Evolutionary conservation across 495 filamentous ascomycete species (phyloP).

Genomic region (Penicillium psychrofluorescens): DNA sequence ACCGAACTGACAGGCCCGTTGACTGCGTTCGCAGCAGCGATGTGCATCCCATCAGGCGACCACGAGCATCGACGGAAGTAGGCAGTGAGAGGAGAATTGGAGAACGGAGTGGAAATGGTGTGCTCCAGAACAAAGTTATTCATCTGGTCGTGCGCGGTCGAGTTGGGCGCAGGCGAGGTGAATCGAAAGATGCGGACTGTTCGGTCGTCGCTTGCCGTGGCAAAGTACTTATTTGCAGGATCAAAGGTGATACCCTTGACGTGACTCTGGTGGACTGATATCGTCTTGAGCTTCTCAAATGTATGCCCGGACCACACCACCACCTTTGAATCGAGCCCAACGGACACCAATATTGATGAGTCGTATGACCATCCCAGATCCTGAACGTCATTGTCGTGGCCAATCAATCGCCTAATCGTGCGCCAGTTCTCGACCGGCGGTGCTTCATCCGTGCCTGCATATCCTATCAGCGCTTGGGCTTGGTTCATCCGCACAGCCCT

Average conservation of each 20-base stretch:
- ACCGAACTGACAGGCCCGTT: slow-evolving; percentile 97
- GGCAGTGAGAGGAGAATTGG: slow-evolving; percentile 82
- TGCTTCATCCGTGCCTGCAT: slow-evolving; percentile 74
- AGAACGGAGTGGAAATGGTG: slow-evolving; percentile 77
- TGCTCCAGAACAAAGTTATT: slow-evolving; percentile 92
- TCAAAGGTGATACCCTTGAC: slow-evolving; percentile 99
- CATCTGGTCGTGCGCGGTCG: slow-evolving; percentile 85
- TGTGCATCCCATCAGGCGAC: slow-evolving; percentile 95
- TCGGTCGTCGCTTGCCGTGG: slow-evolving; percentile 92
- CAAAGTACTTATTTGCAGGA: slow-evolving; percentile 98
- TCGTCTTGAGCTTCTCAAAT: slow-evolving; percentile 93
- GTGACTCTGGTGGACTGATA: slow-evolving; percentile 87
- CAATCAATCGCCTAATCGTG: slow-evolving; percentile 82
- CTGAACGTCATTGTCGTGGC: slow-evolving; percentile 98
- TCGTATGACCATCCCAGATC: slow-evolving; percentile 97
- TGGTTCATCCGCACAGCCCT: background rate
- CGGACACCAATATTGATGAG: slow-evolving; percentile 90
- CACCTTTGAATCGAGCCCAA: slow-evolving; percentile 94
- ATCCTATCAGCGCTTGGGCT: slow-evolving; percentile 3
- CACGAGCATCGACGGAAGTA: slow-evolving; percentile 96
- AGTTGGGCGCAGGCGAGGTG: slow-evolving; percentile 83
- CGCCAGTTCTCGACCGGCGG: slow-evolving; percentile 97
- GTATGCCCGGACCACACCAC: slow-evolving; percentile 97
- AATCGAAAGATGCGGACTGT: slow-evolving; percentile 97
- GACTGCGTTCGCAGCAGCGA: slow-evolving; percentile 91